Evolutionary conservation across 805 yeast species (phyloP).

Genomic region (Suhomyces kilbournensis): DNA sequence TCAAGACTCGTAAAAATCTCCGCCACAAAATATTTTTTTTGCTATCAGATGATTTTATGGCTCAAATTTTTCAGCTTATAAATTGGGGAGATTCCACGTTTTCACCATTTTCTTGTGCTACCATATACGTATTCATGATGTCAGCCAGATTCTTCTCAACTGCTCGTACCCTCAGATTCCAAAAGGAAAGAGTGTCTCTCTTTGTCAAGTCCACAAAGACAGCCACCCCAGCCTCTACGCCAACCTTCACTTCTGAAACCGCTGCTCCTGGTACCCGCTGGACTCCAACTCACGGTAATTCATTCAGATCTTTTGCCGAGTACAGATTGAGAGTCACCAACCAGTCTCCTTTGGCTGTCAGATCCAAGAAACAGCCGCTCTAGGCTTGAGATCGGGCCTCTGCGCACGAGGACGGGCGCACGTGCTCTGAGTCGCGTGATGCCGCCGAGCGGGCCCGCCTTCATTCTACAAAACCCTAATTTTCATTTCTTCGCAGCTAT

Average conservation of each 20-base stretch:
- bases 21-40: neutral
- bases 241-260: conserved; percentile 8
- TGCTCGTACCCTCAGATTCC: conserved; percentile 18
- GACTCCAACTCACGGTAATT: conserved; percentile 37
- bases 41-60: conserved; percentile 1
- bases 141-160: conserved; percentile 22
- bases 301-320: conserved; percentile 43
- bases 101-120: neutral
- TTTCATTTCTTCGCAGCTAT: neutral
- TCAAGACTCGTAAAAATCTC: neutral
- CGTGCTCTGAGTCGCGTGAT: too few relatives aligned
- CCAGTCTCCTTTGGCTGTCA: conserved; percentile 39
- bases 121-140: conserved; percentile 1
- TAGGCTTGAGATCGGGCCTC: neutral
- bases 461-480: too few relatives aligned
- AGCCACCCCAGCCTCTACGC: conserved; percentile 9
- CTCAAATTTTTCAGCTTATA: conserved; percentile 2
- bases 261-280: conserved; percentile 26
- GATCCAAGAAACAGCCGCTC: conserved; percentile 11
- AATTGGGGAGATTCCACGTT: neutral
- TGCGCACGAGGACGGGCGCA: too few relatives aligned
- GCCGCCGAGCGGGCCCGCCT: neutral
- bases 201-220: conserved; percentile 21
- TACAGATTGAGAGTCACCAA: conserved; percentile 41
- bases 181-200: conserved; percentile 27